Percentiles rank a stretch among this genome's conserved stretches.
Evolutionary conservation across 2,329 filamentous ascomycete genomes (phyloP).

Genomic region (Beauveria brongniartii): DNA sequence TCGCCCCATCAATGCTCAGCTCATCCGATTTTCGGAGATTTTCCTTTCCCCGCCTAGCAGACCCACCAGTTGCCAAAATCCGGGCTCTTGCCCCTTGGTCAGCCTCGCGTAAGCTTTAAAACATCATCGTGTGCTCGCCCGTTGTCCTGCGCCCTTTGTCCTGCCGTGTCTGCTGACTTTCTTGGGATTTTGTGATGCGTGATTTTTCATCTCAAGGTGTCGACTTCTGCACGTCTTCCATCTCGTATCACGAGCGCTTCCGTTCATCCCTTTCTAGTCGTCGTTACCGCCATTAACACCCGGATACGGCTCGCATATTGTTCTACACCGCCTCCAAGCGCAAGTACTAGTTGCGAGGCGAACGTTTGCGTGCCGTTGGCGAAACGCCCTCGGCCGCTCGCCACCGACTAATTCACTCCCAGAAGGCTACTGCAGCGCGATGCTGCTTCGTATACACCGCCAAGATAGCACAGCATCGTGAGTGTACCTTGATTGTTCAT

Average conservation of each 20-base stretch:
- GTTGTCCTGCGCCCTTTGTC: not conserved
- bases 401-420: no score
- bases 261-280: not conserved
- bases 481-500: not conserved
- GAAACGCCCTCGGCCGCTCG: not conserved
- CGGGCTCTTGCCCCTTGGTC: not conserved
- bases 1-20: no score
- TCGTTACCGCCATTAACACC: no score
- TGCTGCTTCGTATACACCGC: not conserved
- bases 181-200: not conserved
- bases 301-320: not conserved
- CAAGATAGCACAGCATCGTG: not conserved
- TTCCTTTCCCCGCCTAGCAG: no score
- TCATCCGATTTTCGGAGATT: no score
- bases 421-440: not conserved
- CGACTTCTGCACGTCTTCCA: not conserved
- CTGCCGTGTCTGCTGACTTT: not conserved
- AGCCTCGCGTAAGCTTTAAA: not conserved
- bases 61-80: no score
- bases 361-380: not conserved
- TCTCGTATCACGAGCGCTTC: not conserved
- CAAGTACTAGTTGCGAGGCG: not conserved
- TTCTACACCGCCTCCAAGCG: not conserved
- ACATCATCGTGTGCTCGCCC: not conserved
- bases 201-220: not conserved